phyloP scores from a whole-genome alignment of 768 basidiomycete genomes.

The Sporobolomyces roseus region DNA sequence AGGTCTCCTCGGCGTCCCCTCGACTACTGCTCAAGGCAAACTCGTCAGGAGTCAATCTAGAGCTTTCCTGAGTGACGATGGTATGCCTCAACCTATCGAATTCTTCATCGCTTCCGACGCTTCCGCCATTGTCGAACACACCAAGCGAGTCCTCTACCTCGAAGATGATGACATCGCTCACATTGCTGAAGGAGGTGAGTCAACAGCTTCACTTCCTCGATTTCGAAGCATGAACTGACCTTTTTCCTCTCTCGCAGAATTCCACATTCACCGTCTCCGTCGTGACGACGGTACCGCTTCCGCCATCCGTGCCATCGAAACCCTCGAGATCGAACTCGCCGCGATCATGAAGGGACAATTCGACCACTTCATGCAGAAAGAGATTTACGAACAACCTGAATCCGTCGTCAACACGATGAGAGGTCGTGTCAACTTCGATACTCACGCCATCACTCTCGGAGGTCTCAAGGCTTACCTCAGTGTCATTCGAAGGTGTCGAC shows the following conservation, averaged over 20 bases:
- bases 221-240: neutral
- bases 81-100: constrained; percentile 96
- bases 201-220: neutral
- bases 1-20: constrained; percentile 52
- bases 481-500: constrained; percentile 88
- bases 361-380: constrained; percentile 99
- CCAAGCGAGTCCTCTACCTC: constrained; percentile 95
- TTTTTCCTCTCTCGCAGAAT: constrained; percentile 54
- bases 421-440: constrained; percentile 98
- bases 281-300: constrained; percentile 69
- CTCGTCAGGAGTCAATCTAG: constrained; percentile 90
- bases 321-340: constrained; percentile 96
- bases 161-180: constrained; percentile 99
- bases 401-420: constrained; percentile 99
- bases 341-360: constrained; percentile 99
- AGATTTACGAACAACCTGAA: constrained; percentile 64
- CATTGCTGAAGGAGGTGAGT: constrained; percentile 70
- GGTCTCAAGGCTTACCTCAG: constrained; percentile 91
- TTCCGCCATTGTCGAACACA: constrained; percentile 93
- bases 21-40: constrained; percentile 54
- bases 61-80: constrained; percentile 97
- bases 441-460: constrained; percentile 82
- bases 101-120: constrained; percentile 99
- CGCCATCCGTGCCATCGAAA: constrained; percentile 90
- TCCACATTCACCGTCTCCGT: constrained; percentile 97